Percentiles rank a stretch among this genome's conserved stretches.
Conservation (phyloP, 2,329 filamentous ascomycete genomes). For the Exophiala phaeomuriformis region DNA sequence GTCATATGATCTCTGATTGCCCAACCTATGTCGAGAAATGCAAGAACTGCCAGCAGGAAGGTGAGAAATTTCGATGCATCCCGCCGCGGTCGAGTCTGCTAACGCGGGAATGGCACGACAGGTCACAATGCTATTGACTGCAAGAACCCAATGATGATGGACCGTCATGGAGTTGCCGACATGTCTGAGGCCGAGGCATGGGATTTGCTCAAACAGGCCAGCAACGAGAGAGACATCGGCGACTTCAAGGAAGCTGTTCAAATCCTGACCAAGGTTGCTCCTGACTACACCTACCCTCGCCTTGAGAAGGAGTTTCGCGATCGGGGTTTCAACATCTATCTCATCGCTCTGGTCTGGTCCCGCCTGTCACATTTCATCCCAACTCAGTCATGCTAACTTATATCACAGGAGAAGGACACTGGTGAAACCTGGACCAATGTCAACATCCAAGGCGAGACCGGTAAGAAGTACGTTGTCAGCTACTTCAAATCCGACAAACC, state of each 20-base stretch:
- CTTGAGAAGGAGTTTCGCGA: conserved; percentile 47
- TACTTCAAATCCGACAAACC: conserved; percentile 44
- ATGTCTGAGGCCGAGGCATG: conserved; percentile 45
- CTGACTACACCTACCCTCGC: conserved; percentile 40
- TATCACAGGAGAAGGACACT: conserved; percentile 36
- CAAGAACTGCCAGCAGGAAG: conserved; percentile 43
- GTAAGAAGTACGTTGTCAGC: conserved; percentile 45
- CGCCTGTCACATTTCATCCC: conserved; percentile 26
- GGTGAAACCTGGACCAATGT: conserved; percentile 44
- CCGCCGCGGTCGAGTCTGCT: not conserved
- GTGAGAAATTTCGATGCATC: conserved; percentile 25
- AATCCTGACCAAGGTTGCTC: conserved; percentile 45
- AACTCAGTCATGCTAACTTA: conserved; percentile 1
- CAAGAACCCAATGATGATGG: conserved; percentile 40
- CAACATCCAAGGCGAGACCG: conserved; percentile 46
- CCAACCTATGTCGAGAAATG: conserved; percentile 40
- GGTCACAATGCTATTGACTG: conserved; percentile 42
- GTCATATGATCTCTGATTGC: conserved; percentile 41
- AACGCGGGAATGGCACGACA: conserved; percentile 20
- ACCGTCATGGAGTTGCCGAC: conserved; percentile 40
- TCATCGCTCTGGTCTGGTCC: conserved; percentile 41
- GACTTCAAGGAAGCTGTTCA: conserved; percentile 46
- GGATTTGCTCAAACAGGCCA: conserved; percentile 44
- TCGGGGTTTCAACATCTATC: conserved; percentile 41
- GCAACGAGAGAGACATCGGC: conserved; percentile 43